These are phyloP conservation scores for Coffea eugenioides DNA, from an alignment of 257 asterid species.

Conservation along the genomic window DNA sequence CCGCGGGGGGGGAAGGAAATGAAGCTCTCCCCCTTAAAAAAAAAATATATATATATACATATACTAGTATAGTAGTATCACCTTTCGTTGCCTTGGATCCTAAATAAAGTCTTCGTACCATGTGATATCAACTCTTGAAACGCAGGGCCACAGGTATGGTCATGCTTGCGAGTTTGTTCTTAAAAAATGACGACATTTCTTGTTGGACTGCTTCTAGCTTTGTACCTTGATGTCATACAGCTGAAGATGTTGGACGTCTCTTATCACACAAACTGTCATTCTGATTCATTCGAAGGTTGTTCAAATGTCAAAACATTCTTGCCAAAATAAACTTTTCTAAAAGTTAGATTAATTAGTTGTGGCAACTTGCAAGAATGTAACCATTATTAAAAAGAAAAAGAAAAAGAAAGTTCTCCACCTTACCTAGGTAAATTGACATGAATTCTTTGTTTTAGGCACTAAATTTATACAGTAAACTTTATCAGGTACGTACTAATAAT, in stretches of 20 bases:
- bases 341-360: constrained; percentile 5
- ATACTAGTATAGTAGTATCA: neutral
- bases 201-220: neutral
- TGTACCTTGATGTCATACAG: neutral
- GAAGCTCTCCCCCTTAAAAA: too few relatives aligned
- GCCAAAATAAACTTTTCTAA: constrained; percentile 2
- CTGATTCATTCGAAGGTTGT: neutral
- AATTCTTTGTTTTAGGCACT: neutral
- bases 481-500: neutral
- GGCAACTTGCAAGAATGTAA: neutral
- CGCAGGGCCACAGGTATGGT: constrained; percentile 30
- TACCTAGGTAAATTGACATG: neutral
- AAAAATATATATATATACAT: too few relatives aligned
- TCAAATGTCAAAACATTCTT: neutral
- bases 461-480: neutral
- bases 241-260: neutral
- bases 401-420: constrained; percentile 7
- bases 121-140: constrained; percentile 38
- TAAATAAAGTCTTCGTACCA: constrained; percentile 48
- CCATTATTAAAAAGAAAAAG: neutral
- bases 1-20: constrained; percentile 18
- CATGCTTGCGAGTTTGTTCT: constrained; percentile 25
- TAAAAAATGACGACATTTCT: constrained; percentile 8
- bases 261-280: neutral
- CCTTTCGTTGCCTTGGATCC: constrained; percentile 49